phyloP scores from a whole-genome alignment of 176 grass and related monocot species.

The Carex kokanica region DNA sequence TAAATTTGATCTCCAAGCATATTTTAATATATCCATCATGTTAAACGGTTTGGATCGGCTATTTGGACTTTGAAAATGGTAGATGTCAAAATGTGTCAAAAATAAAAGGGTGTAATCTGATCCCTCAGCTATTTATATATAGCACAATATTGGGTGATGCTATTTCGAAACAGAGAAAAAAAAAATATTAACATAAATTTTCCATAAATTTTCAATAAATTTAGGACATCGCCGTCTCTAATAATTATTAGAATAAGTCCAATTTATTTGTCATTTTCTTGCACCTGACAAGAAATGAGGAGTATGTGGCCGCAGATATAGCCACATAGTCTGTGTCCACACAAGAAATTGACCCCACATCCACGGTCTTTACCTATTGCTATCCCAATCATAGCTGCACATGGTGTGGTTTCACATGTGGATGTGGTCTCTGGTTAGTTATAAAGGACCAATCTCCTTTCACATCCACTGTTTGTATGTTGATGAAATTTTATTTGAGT shows the following conservation, averaged over 20 bases:
- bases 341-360: slow-evolving; percentile 3
- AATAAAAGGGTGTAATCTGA: too few species aligned
- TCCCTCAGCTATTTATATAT: not conserved
- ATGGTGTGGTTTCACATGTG: slow-evolving; percentile 9
- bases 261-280: not conserved
- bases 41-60: too few species aligned
- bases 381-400: not conserved
- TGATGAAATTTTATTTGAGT: not conserved
- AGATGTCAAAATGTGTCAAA: too few species aligned
- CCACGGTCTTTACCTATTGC: not conserved
- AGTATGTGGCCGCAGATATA: slow-evolving; percentile 2
- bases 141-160: not conserved
- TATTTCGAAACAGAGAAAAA: not conserved
- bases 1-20: too few species aligned
- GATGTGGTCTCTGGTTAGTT: slow-evolving; percentile 15
- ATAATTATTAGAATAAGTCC: not conserved
- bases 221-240: not conserved
- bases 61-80: too few species aligned
- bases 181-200: not conserved
- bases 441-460: not conserved
- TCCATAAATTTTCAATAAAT: not conserved
- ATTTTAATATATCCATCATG: too few species aligned
- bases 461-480: not conserved
- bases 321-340: slow-evolving; percentile 17
- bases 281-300: not conserved